A percentile compares a stretch with the other conserved stretches of the same genome.
Conservation (phyloP, 2,329 filamentous ascomycete species). For the Diaporthe nobilis region DNA sequence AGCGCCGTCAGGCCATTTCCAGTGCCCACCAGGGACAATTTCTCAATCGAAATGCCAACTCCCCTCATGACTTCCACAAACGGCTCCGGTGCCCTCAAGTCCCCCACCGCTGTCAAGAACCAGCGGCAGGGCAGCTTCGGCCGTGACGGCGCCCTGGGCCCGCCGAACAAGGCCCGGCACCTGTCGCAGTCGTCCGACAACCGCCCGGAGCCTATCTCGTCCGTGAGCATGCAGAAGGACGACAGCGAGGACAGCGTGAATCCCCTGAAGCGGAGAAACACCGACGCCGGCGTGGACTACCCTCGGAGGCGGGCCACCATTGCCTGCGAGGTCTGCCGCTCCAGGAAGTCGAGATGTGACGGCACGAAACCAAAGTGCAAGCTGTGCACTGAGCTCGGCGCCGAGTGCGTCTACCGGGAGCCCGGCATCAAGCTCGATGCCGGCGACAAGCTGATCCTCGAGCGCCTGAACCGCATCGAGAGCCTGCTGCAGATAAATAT, state of each 20-base stretch:
- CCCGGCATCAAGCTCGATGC: constrained; percentile 90
- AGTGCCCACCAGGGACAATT: constrained; percentile 62
- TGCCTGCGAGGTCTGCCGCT: constrained; percentile 84
- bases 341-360: constrained; percentile 84
- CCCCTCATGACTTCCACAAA: constrained; percentile 58
- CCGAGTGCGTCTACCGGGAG: constrained; percentile 87
- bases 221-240: constrained; percentile 61
- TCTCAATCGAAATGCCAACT: constrained; percentile 64
- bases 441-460: constrained; percentile 87
- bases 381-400: constrained; percentile 79
- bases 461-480: constrained; percentile 83
- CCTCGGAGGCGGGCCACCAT: constrained; percentile 76
- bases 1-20: constrained; percentile 58
- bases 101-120: constrained; percentile 63
- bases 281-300: constrained; percentile 74
- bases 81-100: constrained; percentile 58
- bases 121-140: constrained; percentile 66
- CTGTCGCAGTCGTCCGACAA: constrained; percentile 69
- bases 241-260: constrained; percentile 68
- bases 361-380: constrained; percentile 87
- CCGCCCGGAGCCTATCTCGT: constrained; percentile 55
- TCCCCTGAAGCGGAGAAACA: constrained; percentile 73
- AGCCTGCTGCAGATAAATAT: constrained; percentile 81
- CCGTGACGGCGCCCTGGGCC: constrained; percentile 67
- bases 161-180: constrained; percentile 68